Evolutionary conservation across 2,329 filamentous ascomycete genomes (phyloP).

Genomic region (Rhynchosporium agropyri): DNA sequence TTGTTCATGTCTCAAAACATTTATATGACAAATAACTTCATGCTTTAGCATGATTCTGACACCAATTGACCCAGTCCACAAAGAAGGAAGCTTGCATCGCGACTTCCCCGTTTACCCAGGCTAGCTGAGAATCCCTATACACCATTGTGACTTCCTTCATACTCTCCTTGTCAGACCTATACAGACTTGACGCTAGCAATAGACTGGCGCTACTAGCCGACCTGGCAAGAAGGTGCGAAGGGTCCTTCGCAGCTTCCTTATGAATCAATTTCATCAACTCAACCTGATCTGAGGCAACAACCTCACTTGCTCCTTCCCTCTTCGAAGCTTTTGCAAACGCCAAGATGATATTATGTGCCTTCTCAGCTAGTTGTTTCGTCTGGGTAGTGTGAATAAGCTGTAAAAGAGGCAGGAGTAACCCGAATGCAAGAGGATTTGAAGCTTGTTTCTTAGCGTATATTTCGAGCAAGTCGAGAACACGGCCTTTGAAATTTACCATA

Average conservation of each 20-base stretch:
- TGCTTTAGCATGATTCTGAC: conserved; percentile 49
- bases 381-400: conserved; percentile 74
- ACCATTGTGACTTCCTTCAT: conserved; percentile 60
- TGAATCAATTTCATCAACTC: conserved; percentile 69
- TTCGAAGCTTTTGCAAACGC: conserved; percentile 68
- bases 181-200: conserved; percentile 64
- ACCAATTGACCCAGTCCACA: conserved; percentile 76
- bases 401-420: conserved; percentile 76
- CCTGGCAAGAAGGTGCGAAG: conserved; percentile 70
- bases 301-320: conserved; percentile 48
- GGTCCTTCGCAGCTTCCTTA: conserved; percentile 62
- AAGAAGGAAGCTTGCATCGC: conserved; percentile 69
- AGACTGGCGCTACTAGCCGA: conserved; percentile 75
- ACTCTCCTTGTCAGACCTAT: conserved; percentile 54
- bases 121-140: conserved; percentile 64
- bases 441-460: conserved; percentile 83
- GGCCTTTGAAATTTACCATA: conserved; percentile 92
- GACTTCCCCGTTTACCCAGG: conserved; percentile 60
- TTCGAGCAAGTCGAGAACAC: conserved; percentile 83
- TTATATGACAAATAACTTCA: not conserved
- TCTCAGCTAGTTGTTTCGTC: conserved; percentile 73
- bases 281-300: conserved; percentile 46
- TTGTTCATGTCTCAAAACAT: too few relatives aligned
- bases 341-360: conserved; percentile 71
- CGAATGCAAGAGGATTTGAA: conserved; percentile 65